Base-by-base conservation (phyloP, 441 rosid species). In the Erodium texanum region DNA sequence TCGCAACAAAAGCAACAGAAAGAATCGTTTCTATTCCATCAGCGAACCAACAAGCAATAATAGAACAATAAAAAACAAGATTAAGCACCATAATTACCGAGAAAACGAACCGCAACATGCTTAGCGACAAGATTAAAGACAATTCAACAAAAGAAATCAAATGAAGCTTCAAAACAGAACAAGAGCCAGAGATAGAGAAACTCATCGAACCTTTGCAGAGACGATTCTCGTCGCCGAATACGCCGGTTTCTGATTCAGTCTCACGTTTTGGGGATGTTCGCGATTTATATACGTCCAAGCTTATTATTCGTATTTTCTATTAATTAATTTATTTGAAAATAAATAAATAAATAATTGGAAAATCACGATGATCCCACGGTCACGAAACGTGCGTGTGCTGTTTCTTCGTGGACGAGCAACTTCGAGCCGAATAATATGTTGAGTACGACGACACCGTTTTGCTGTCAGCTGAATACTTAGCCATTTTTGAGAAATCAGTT, bases 351-450 rank as follows among this genome's bases (percentile, higher is more conserved):
- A 50, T n/a, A 50, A 50, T 3, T 50, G 19, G 16, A 50, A 50
- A 50, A 50, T 50, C 19, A 4, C 58, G 58, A 50, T 50, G 58
- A 50, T 50, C 58, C 58, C 58, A 50, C 58, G 58, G 58, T 50
- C 58, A 50, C 58, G 58, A 50, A 50, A 50, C 58, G 58, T 50
- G 58, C 58, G 58, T 50, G 58, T 50, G 58, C 58, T 50, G 58
- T 50, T 50, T 50, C 58, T 50, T 50, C 58, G 58, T 50, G 58
- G 58, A 50, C 18, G 56, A 14, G 56, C 20, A 15, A 50, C 19
- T 50, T n/a, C 15, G 56, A 50, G 56, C 56, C 16, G 45, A 38
- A 38, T 38, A 38, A 38, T 38, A 38, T 38, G 45, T 38, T 38
- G 56, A 50, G 56, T 14, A 6, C 8, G 12, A 50, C 56, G 56